Evolutionary conservation across 148 eudicot genomes (phyloP), one percentile per base, ranked within the genome.

Genomic region (Fallopia convolvulus): DNA sequence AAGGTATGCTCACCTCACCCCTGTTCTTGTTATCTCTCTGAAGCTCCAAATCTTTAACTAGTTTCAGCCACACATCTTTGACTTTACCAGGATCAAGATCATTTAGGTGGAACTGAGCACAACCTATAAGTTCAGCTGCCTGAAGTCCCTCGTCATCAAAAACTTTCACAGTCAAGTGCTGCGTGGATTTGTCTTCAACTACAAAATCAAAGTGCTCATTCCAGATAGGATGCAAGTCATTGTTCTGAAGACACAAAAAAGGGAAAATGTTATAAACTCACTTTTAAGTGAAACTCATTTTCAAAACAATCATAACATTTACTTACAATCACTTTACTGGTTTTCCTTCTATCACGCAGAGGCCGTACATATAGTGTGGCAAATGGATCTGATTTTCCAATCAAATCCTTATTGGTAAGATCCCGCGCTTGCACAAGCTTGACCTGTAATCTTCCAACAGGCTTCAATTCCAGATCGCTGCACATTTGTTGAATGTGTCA

Each of bases 301-400:
- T n/a, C 32, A 74, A 33, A 36, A n/a, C 71, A 82, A 17, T 55
- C 56, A 39, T 50, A 73, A n/a, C 42, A 70, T 39, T 40, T 70
- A 81, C 99, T 85, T 82, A 95, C 99, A 84, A 95, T 90, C 40
- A 86, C 89, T 84, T 88, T 92, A 81, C 99, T 95, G 61, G 88
- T 95, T 82, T 95, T 95, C 81, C 82, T 95, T 81, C 87, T 88
- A 81, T 89, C 87, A 73, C 81, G 90, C 68, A 92, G 76, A 15
- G 97, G 99, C 21, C 97, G 89, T 76, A 95, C 86, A 76, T 88
- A 95, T 80, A 95, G 52, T 50, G 80, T 85, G 77, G 99, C 99
- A 92, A 82, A 92, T 65, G 99, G 99, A 87, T 95, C 99, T 82
- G 99, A 95, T 83, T 95, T 95, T 82, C 99, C 99, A 79, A 95